phyloP scores from a whole-genome alignment of 116 monocot species.

The Iris pallida region DNA sequence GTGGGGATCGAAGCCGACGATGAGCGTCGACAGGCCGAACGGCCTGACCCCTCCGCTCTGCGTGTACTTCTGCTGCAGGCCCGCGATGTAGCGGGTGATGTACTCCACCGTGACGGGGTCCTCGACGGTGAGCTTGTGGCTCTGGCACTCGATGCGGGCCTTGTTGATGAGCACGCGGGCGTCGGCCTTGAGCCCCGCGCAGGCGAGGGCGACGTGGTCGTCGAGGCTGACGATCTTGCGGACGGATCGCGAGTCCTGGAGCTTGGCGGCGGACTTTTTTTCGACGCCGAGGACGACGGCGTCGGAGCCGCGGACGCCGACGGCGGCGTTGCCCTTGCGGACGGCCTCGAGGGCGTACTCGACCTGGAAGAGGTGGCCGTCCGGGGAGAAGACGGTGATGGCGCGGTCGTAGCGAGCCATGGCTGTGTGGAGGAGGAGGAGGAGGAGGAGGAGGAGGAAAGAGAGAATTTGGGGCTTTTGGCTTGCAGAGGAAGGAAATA shows the following conservation, averaged over 20 bases:
- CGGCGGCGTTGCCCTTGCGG: conserved; percentile 83
- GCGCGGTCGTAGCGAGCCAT: conserved; percentile 27
- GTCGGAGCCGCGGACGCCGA: conserved; percentile 80
- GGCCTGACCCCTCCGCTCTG: conserved; percentile 50
- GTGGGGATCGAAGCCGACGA: conserved; percentile 47
- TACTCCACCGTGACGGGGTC: conserved; percentile 87
- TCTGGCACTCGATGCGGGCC: conserved; percentile 91
- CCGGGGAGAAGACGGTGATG: conserved; percentile 74
- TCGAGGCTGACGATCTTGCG: conserved; percentile 80
- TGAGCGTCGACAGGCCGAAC: conserved; percentile 46
- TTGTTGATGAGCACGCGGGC: conserved; percentile 82
- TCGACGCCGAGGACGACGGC: conserved; percentile 89
- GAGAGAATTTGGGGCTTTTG: too few species aligned
- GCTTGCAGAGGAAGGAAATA: too few species aligned
- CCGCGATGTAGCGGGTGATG: conserved; percentile 50
- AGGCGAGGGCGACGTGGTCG: conserved; percentile 76
- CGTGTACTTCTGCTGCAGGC: conserved; percentile 51
- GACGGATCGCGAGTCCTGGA: conserved; percentile 74
- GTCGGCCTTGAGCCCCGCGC: conserved; percentile 88
- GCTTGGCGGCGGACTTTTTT: conserved; percentile 87
- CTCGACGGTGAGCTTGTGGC: conserved; percentile 77
- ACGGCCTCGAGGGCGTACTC: conserved; percentile 94
- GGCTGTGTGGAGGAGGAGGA: background rate
- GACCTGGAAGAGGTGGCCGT: conserved; percentile 90
- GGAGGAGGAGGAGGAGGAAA: too few species aligned